Conservation (phyloP, 495 filamentous ascomycete genomes). For the Stereocaulon alpinum region DNA sequence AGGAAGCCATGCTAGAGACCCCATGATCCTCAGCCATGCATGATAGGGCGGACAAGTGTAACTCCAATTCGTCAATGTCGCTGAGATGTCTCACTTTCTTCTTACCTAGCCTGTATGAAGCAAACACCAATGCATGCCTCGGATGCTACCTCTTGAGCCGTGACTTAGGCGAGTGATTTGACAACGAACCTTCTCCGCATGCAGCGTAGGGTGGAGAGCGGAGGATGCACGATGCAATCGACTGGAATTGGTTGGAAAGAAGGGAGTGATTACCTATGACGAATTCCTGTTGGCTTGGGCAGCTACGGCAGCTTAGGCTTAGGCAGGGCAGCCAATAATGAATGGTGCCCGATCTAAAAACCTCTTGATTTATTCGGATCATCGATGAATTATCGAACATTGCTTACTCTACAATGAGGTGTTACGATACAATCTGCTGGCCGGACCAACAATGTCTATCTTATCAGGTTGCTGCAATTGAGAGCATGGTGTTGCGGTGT, state of each 20-base stretch:
- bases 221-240: background rate
- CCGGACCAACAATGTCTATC: background rate
- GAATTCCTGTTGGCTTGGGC: constrained; percentile 8
- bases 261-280: constrained; percentile 1
- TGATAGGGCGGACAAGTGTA: constrained; percentile 7
- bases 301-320: constrained; percentile 9
- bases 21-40: constrained; percentile 14
- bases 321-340: constrained; percentile 2
- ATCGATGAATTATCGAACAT: too few species aligned
- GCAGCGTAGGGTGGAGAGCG: constrained; percentile 1
- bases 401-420: background rate
- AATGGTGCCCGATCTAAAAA: constrained; percentile 1
- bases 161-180: background rate
- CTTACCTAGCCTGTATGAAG: background rate
- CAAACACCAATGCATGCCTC: constrained; percentile 5
- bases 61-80: constrained; percentile 1
- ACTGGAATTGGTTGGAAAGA: background rate
- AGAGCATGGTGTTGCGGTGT: background rate
- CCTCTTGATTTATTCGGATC: too few species aligned
- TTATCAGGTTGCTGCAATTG: background rate
- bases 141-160: background rate
- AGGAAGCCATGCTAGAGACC: background rate
- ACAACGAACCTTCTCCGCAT: background rate
- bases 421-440: background rate
- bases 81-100: constrained; percentile 13